Conservation (phyloP, 2,329 filamentous ascomycete species). For the Fusarium caatingaense region DNA sequence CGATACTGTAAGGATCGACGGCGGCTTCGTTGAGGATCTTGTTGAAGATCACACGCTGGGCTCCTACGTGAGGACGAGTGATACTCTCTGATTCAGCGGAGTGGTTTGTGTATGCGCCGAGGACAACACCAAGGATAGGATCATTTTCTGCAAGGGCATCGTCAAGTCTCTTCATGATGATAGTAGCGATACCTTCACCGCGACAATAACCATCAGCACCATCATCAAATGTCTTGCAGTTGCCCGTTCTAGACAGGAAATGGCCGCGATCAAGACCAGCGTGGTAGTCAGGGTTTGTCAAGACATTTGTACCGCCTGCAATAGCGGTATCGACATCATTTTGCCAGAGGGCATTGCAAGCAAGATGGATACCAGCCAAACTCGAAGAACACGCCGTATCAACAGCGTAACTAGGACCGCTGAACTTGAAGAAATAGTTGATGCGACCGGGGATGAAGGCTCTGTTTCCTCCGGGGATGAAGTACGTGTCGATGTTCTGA, state of each 20-base stretch:
- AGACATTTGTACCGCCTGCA: slow-evolving; percentile 77
- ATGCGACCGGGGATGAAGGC: slow-evolving; percentile 70
- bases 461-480: slow-evolving; percentile 57
- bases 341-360: slow-evolving; percentile 75
- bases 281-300: slow-evolving; percentile 75
- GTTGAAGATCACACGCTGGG: slow-evolving; percentile 71
- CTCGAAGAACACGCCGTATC: slow-evolving; percentile 85
- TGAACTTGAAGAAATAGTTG: slow-evolving; percentile 83
- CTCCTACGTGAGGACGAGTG: slow-evolving; percentile 74
- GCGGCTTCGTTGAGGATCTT: slow-evolving; percentile 77
- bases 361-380: slow-evolving; percentile 75
- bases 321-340: slow-evolving; percentile 85
- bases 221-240: slow-evolving; percentile 64
- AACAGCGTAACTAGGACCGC: slow-evolving; percentile 76
- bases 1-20: slow-evolving; percentile 79
- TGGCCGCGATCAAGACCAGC: slow-evolving; percentile 72
- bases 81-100: slow-evolving; percentile 77
- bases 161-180: slow-evolving; percentile 63
- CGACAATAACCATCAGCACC: slow-evolving; percentile 70
- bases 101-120: slow-evolving; percentile 75
- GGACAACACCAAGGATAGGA: slow-evolving; percentile 72
- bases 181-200: slow-evolving; percentile 59
- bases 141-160: slow-evolving; percentile 68
- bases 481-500: slow-evolving; percentile 72
- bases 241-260: slow-evolving; percentile 65